Percentiles rank a stretch among this genome's conserved stretches.
Evolutionary conservation across 139 green algal genomes (phyloP).

Genomic region (Deuterostichococcus epilithicus): DNA sequence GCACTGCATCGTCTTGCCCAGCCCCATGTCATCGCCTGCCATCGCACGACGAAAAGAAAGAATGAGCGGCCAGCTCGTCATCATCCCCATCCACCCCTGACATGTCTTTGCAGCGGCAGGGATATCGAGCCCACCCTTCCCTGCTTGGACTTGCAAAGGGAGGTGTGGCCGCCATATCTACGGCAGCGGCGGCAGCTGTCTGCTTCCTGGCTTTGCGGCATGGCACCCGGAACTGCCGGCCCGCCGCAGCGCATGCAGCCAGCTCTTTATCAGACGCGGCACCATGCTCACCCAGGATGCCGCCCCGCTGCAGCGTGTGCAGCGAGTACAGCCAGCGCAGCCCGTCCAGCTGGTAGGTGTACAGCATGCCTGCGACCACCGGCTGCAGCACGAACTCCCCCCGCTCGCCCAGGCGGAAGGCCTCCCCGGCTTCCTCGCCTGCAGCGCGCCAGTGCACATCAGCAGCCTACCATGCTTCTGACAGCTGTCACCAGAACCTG

Average conservation of each 20-base stretch:
- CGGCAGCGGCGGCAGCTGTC: too few species aligned
- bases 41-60: too few species aligned
- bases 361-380: conserved; percentile 54
- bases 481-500: not conserved
- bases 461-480: not conserved
- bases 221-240: too few species aligned
- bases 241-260: too few species aligned
- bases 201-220: too few species aligned
- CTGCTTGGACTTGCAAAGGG: too few species aligned
- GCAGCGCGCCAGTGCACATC: not conserved
- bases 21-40: conserved; percentile 52
- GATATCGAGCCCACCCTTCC: too few species aligned
- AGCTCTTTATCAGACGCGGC: too few species aligned
- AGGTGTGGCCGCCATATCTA: too few species aligned
- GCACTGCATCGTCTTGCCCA: conserved; percentile 79
- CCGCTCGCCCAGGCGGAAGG: conserved; percentile 5
- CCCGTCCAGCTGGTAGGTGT: conserved; percentile 68
- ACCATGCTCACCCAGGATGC: conserved; percentile 74
- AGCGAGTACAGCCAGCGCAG: conserved; percentile 80
- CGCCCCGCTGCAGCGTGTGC: conserved; percentile 43
- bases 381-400: conserved; percentile 24
- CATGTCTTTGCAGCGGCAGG: too few species aligned
- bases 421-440: not conserved
- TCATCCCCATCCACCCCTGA: too few species aligned
- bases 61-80: too few species aligned